phyloP scores from a whole-genome alignment of 495 filamentous ascomycete species.

The Pseudoneurospora amorphoporcata region DNA sequence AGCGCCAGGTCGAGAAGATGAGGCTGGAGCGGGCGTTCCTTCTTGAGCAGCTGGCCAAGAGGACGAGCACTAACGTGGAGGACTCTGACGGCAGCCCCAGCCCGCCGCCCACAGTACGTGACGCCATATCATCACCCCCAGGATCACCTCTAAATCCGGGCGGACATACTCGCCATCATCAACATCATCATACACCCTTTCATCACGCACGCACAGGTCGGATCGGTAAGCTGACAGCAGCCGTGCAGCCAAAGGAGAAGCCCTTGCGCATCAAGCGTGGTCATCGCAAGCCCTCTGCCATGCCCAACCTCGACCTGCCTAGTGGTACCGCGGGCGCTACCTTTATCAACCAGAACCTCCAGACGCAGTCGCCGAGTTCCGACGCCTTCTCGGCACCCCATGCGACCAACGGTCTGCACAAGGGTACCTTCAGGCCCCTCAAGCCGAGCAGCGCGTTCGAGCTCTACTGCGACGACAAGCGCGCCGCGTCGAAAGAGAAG shows the following conservation, averaged over 20 bases:
- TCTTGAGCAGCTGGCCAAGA: conserved; percentile 74
- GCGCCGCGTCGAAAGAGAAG: conserved; percentile 28
- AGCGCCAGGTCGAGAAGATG: conserved; percentile 79
- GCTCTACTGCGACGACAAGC: conserved; percentile 38
- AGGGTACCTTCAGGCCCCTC: conserved; percentile 30
- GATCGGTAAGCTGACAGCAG: conserved; percentile 16
- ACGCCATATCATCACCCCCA: conserved; percentile 19
- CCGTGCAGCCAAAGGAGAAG: conserved; percentile 71
- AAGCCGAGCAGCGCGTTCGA: conserved; percentile 41
- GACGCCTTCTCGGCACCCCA: conserved; percentile 32
- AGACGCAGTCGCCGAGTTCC: conserved; percentile 35
- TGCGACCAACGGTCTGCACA: conserved; percentile 19
- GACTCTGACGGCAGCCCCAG: conserved; percentile 64
- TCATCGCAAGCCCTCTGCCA: conserved; percentile 43
- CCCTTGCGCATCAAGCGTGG: conserved; percentile 81
- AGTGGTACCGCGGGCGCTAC: conserved; percentile 15
- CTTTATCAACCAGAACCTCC: conserved; percentile 35
- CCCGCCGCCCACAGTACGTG: conserved; percentile 58
- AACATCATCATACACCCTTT: conserved; percentile 4
- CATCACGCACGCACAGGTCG: conserved; percentile 5
- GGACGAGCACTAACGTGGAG: conserved; percentile 71
- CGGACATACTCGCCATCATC: conserved; percentile 1
- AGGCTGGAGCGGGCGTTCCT: conserved; percentile 83
- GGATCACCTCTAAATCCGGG: conserved; percentile 1
- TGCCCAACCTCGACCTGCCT: conserved; percentile 18